Percentiles rank a stretch among this genome's conserved stretches.
phyloP scores from a whole-genome alignment of 805 yeast species.

The Yamadazyma sp. region DNA sequence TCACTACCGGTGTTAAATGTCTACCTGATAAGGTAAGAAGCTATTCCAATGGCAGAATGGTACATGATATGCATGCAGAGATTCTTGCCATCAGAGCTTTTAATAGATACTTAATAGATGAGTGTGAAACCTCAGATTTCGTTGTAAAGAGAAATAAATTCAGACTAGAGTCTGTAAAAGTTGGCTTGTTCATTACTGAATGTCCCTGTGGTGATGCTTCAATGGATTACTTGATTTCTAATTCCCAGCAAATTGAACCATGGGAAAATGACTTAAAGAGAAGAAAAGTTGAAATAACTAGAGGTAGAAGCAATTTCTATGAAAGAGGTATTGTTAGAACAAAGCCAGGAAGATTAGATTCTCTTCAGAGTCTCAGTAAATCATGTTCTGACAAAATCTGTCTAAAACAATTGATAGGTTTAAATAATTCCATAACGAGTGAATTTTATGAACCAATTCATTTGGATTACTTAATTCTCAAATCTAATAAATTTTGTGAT shows the following conservation, averaged over 20 bases:
- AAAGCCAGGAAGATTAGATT: conserved; percentile 88
- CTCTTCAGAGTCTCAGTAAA: conserved; percentile 68
- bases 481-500: conserved; percentile 23
- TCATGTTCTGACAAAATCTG: conserved; percentile 88
- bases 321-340: conserved; percentile 72
- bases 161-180: too few species aligned
- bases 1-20: conserved; percentile 84
- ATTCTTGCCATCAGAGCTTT: conserved; percentile 68
- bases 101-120: conserved; percentile 56
- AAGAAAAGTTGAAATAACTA: conserved; percentile 8
- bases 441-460: conserved; percentile 28
- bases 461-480: conserved; percentile 51
- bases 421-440: conserved; percentile 47
- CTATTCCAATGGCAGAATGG: conserved; percentile 52
- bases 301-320: conserved; percentile 66
- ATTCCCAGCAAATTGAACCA: conserved; percentile 13
- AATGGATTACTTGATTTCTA: conserved; percentile 37
- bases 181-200: conserved; percentile 68
- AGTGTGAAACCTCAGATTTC: conserved; percentile 37
- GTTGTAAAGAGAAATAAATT: too few species aligned
- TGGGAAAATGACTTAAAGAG: conserved; percentile 15
- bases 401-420: conserved; percentile 55
- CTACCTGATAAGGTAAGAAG: conserved; percentile 51
- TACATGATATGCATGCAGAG: conserved; percentile 94
- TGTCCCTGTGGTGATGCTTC: conserved; percentile 93